phyloP scores from a whole-genome alignment of 1,139 yeast species.

The Arxiozyma telluris region DNA sequence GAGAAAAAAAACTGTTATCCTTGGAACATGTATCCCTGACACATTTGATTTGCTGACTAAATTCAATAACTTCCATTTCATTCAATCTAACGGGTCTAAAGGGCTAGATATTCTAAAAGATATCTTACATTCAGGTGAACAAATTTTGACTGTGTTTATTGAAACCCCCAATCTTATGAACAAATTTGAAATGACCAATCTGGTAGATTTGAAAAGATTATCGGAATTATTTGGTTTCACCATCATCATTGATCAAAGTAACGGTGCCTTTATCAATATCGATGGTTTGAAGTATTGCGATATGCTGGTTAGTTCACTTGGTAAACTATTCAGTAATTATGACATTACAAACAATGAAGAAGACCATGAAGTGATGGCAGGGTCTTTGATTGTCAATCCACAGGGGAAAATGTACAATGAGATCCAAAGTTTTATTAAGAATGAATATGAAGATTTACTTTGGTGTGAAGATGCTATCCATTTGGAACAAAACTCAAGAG shows the following conservation, averaged over 20 bases:
- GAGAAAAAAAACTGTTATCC: constrained; percentile 65
- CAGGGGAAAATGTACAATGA: constrained; percentile 42
- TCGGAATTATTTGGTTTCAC: constrained; percentile 65
- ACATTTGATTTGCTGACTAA: constrained; percentile 76
- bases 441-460: constrained; percentile 55
- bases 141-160: constrained; percentile 63
- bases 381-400: constrained; percentile 75
- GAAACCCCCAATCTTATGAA: constrained; percentile 94
- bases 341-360: constrained; percentile 3
- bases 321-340: constrained; percentile 80
- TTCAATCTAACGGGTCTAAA: constrained; percentile 72
- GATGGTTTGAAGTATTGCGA: constrained; percentile 79
- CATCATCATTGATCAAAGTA: constrained; percentile 85
- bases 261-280: constrained; percentile 80
- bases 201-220: constrained; percentile 51
- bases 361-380: constrained; percentile 93
- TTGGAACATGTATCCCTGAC: constrained; percentile 93
- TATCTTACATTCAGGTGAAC: constrained; percentile 52
- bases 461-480: constrained; percentile 95
- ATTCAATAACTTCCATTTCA: constrained; percentile 82
- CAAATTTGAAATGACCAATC: constrained; percentile 64
- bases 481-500: constrained; percentile 87
- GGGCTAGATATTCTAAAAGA: constrained; percentile 60
- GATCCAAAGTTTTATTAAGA: constrained; percentile 46
- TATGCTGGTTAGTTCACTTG: constrained; percentile 75